phyloP scores from a whole-genome alignment of 1,284 basidiomycete species.

The Apiotrichum brassicae region DNA sequence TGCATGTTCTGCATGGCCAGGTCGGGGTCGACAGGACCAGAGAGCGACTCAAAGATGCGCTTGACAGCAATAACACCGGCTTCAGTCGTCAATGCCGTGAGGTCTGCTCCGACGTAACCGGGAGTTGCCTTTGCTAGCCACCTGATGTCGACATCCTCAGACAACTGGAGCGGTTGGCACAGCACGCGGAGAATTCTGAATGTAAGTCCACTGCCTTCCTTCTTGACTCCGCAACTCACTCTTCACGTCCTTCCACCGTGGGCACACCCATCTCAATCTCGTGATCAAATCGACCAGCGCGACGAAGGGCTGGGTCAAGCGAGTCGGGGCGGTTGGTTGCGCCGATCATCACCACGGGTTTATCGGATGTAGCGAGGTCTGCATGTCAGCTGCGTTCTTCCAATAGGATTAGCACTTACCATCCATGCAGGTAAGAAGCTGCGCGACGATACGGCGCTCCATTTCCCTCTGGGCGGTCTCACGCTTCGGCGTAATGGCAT shows the following conservation, averaged over 20 bases:
- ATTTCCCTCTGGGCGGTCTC: conserved; percentile 97
- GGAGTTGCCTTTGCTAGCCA: conserved; percentile 83
- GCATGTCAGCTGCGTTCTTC: conserved; percentile 6
- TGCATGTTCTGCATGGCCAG: conserved; percentile 22
- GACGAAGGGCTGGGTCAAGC: conserved; percentile 81
- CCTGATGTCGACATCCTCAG: conserved; percentile 38
- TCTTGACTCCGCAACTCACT: no score
- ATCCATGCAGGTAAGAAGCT: conserved; percentile 96
- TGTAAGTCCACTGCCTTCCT: no score
- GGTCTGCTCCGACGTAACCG: conserved; percentile 93
- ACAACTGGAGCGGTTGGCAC: conserved; percentile 30
- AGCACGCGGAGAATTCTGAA: conserved; percentile 62
- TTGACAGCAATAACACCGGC: conserved; percentile 95
- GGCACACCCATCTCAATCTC: conserved; percentile 98
- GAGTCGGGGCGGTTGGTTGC: conserved; percentile 95
- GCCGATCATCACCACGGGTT: conserved; percentile 89
- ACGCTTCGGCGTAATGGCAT: conserved; percentile 94
- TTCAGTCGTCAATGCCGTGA: conserved; percentile 82
- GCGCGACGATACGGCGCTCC: conserved; percentile 94
- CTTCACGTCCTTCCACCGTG: conserved; percentile 78
- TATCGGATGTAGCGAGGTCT: conserved; percentile 42
- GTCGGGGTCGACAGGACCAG: conserved; percentile 46
- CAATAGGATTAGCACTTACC: conserved; percentile 51
- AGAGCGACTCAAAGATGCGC: conserved; percentile 72
- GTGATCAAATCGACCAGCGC: conserved; percentile 93